Base-by-base conservation (phyloP, 2,329 filamentous ascomycete species). In the Dryadomyces sulphureus region DNA sequence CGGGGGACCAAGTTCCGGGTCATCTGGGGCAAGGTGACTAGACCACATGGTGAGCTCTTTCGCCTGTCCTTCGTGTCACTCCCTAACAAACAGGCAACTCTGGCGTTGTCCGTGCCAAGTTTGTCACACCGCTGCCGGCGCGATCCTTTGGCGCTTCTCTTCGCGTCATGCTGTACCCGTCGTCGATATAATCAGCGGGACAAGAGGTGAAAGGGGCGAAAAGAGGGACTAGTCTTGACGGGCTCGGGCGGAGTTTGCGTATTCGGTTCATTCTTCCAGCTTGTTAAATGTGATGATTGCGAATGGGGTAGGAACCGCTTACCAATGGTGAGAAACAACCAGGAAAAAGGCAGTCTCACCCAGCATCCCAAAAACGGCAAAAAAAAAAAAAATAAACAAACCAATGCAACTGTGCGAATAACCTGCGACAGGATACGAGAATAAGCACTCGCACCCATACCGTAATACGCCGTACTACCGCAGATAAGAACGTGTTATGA, bases 1-100 rank as follows among this genome's bases (percentile, higher is more conserved):
- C 85, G 90, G 63, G 92, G 92, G 67, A 90, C 88, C 68, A 96
- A 96, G 83, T 93, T 96, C 73, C 81, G 90, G 65, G 84, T 96
- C 20, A 56, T 56, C 50, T 56, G 54, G 54, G 54, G 54, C 53
- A 56, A 55, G 53, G 54, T 55, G 44, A 55, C 54, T 30, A 44
- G 54, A 44, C 52, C 53, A 51, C 54, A 56, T 45, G 52, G 49
- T 53, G 42, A 6, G 49, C 43, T 17, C 21, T 32, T 27, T 32
- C 3, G 17, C 24, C 9, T 30, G 34, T 35, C 7, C 27, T 17
- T 40, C 41, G 19, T 34, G 27, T 19, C n/a, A 5, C 16, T 36
- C 17, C 1, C 36, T 43, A 43, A 47, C 27, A 49, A 27, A 16
- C 47, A 92, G 87, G 92, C 68, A 96, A 95, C 84, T 94, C 86